Percentiles rank a stretch among this genome's conserved stretches.
These are phyloP conservation scores for Orbilia javanica DNA, from an alignment of 2,329 filamentous ascomycete species.

Conservation along the genomic window DNA sequence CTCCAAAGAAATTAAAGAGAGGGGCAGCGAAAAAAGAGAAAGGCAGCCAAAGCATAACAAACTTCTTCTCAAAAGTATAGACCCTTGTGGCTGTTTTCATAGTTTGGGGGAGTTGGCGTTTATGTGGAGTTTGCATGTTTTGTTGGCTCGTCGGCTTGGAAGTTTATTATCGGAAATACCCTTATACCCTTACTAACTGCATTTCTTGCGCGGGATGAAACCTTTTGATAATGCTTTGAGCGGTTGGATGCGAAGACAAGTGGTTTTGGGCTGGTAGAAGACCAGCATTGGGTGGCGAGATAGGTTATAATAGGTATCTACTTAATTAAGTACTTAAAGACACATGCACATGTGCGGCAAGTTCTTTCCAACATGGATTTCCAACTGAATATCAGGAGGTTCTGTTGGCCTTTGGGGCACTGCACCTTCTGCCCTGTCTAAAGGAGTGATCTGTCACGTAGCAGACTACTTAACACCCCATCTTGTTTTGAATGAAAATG, in stretches of 20 bases:
- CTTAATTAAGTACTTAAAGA: too few relatives aligned
- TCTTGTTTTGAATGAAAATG: neutral
- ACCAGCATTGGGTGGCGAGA: too few relatives aligned
- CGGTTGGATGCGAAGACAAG: too few relatives aligned
- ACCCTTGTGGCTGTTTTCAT: neutral
- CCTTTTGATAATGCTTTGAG: too few relatives aligned
- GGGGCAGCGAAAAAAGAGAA: conserved; percentile 61
- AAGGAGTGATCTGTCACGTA: neutral
- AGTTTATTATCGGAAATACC: neutral
- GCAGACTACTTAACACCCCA: neutral
- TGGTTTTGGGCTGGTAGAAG: too few relatives aligned
- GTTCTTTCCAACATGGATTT: neutral
- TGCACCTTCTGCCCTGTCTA: too few relatives aligned
- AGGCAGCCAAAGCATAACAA: conserved; percentile 68
- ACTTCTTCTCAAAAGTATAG: conserved; percentile 69
- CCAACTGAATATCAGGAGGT: too few relatives aligned
- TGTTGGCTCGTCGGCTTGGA: neutral
- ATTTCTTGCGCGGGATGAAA: too few relatives aligned
- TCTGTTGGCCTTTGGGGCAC: too few relatives aligned
- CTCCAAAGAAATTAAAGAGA: conserved; percentile 61
- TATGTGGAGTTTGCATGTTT: neutral
- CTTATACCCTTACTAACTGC: too few relatives aligned
- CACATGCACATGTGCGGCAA: neutral
- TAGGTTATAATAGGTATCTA: too few relatives aligned
- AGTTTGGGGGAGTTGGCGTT: neutral